These are phyloP conservation scores for Amanita molliuscula DNA, from an alignment of 768 basidiomycete species.

Conservation along the genomic window DNA sequence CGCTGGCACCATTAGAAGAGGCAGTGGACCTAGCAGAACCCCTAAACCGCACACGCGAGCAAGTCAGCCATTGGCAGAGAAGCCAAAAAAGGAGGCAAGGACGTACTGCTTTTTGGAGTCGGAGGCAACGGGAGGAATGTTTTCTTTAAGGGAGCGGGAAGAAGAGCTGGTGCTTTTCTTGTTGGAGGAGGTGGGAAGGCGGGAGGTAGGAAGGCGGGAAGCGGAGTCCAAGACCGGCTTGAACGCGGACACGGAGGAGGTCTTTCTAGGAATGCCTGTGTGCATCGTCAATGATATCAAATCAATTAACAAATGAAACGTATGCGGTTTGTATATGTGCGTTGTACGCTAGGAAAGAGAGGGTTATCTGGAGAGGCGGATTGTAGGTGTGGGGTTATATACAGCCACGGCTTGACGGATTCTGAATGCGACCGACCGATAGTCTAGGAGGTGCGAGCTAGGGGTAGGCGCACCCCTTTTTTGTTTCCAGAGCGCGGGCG, in stretches of 20 bases:
- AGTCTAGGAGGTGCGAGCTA: too few species aligned
- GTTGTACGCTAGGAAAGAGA: background rate
- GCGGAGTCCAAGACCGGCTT: background rate
- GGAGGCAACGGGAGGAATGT: background rate
- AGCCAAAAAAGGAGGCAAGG: background rate
- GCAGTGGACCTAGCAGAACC: background rate
- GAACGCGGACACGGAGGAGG: background rate
- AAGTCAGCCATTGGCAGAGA: background rate
- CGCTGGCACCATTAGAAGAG: background rate
- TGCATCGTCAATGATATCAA: background rate
- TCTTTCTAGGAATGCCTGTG: background rate
- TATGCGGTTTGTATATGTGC: background rate
- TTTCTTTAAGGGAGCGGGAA: background rate
- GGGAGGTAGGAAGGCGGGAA: background rate
- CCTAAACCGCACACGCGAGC: background rate
- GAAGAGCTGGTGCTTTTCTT: background rate
- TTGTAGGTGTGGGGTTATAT: background rate
- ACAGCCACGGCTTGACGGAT: background rate
- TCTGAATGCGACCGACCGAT: background rate
- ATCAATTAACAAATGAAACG: background rate
- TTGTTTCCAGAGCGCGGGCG: too few species aligned
- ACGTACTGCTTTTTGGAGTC: background rate
- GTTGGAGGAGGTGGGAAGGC: background rate
- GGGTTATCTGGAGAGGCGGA: background rate
- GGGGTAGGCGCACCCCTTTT: too few species aligned